Evolutionary conservation across 768 basidiomycete genomes (phyloP).

Genomic region (Xerocomellus amylosporus): DNA sequence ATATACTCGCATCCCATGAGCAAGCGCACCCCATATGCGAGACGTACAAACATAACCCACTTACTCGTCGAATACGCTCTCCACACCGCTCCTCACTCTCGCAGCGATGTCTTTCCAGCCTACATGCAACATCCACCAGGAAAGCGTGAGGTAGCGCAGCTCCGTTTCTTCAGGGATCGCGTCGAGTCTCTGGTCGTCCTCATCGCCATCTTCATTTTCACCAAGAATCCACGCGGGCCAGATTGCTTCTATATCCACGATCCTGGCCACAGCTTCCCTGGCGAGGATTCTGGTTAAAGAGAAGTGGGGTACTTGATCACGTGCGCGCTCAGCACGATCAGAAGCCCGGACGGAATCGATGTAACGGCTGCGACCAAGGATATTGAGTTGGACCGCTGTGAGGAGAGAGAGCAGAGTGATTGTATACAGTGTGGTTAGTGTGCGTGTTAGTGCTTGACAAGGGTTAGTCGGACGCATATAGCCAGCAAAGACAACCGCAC

Average conservation of each 20-base stretch:
- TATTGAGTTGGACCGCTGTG: slow-evolving; percentile 79
- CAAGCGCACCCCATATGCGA: not conserved
- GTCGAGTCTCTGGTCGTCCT: slow-evolving; percentile 30
- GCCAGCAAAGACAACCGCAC: slow-evolving; percentile 50
- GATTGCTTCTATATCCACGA: slow-evolving; percentile 26
- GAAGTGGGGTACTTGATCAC: slow-evolving; percentile 36
- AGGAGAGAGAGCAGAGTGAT: slow-evolving; percentile 83
- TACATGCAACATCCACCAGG: slow-evolving; percentile 91
- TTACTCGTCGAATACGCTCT: slow-evolving; percentile 82
- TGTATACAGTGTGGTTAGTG: slow-evolving; percentile 83
- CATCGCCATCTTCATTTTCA: slow-evolving; percentile 27
- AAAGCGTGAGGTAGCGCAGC: slow-evolving; percentile 76
- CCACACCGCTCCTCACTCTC: slow-evolving; percentile 69
- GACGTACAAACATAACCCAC: slow-evolving; percentile 27
- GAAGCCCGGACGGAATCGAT: slow-evolving; percentile 61
- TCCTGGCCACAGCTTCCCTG: slow-evolving; percentile 24
- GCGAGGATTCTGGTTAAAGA: slow-evolving; percentile 25
- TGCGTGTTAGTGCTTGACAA: slow-evolving; percentile 74
- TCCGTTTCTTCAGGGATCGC: slow-evolving; percentile 66
- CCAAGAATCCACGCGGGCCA: slow-evolving; percentile 24
- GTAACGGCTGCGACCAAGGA: slow-evolving; percentile 82
- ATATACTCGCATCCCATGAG: not conserved
- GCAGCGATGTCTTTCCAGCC: slow-evolving; percentile 86
- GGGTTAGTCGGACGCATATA: not conserved
- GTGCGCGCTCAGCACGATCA: slow-evolving; percentile 57